Conservation (phyloP, 179 eudicot genomes). For the Nepenthes alata region DNA sequence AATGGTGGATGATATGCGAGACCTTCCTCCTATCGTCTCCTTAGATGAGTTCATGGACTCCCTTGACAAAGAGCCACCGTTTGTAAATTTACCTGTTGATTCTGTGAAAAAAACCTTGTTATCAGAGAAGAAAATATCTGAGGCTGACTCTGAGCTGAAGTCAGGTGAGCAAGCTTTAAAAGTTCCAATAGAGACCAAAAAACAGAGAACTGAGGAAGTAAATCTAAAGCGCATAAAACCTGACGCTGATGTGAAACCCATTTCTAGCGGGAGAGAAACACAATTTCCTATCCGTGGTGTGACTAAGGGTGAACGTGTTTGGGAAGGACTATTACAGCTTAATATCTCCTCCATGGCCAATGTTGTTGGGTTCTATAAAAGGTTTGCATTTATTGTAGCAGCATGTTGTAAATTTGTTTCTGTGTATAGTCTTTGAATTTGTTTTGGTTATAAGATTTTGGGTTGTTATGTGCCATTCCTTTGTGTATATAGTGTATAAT, state of each 20-base stretch:
- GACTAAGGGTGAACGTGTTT: slow-evolving; percentile 31
- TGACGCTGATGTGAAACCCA: slow-evolving; percentile 15
- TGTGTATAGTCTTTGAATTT: neutral
- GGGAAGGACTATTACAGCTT: slow-evolving; percentile 79
- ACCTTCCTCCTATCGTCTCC: slow-evolving; percentile 92
- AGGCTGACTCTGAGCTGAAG: slow-evolving; percentile 11
- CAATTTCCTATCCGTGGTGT: slow-evolving; percentile 15
- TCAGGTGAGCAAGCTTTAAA: slow-evolving; percentile 23
- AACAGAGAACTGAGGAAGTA: slow-evolving; percentile 18
- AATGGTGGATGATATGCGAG: slow-evolving; percentile 75
- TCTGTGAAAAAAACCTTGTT: slow-evolving; percentile 16
- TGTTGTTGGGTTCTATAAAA: slow-evolving; percentile 49
- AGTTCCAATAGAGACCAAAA: slow-evolving; percentile 12
- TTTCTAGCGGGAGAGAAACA: slow-evolving; percentile 14
- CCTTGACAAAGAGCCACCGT: slow-evolving; percentile 85
- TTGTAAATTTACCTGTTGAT: slow-evolving; percentile 52
- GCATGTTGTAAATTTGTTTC: neutral
- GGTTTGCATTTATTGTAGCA: slow-evolving; percentile 29
- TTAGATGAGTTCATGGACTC: slow-evolving; percentile 95
- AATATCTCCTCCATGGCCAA: slow-evolving; percentile 42
- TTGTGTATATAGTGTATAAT: too few relatives aligned
- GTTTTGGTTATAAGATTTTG: neutral
- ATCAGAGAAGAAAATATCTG: slow-evolving; percentile 24
- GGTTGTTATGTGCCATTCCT: too few relatives aligned
- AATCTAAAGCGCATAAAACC: slow-evolving; percentile 12